Evolutionary conservation across 2,329 filamentous ascomycete species (phyloP).

Genomic region (Ophiostoma australiae): DNA sequence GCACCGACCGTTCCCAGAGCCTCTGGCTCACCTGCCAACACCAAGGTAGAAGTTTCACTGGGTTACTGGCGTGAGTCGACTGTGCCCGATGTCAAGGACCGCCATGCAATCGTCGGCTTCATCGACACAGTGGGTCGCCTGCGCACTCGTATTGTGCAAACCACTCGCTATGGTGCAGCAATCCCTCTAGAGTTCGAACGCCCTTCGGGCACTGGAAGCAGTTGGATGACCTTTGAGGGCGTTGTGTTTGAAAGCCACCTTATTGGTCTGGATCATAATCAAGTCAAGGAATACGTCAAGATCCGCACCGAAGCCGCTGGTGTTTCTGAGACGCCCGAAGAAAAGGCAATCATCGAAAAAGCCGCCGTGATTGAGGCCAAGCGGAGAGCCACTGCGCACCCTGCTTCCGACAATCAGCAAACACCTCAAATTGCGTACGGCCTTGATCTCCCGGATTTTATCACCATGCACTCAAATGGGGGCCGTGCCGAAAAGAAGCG

Average conservation of each 20-base stretch:
- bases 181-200: conserved; percentile 46
- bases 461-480: conserved; percentile 32
- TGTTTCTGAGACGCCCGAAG: conserved; percentile 37
- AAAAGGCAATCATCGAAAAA: conserved; percentile 38
- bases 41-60: conserved; percentile 46
- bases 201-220: conserved; percentile 56
- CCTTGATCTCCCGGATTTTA: conserved; percentile 42
- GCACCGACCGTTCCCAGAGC: conserved; percentile 28
- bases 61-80: conserved; percentile 58
- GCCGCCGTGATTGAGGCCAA: conserved; percentile 46
- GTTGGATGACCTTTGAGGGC: conserved; percentile 60
- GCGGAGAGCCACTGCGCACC: conserved; percentile 40
- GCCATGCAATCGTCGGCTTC: conserved; percentile 58
- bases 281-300: conserved; percentile 60
- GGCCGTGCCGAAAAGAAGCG: conserved; percentile 42
- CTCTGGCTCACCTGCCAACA: background rate
- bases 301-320: conserved; percentile 41
- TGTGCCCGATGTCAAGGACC: conserved; percentile 45
- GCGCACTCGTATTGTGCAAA: conserved; percentile 53
- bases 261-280: conserved; percentile 49
- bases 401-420: conserved; percentile 41
- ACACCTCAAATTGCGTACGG: conserved; percentile 50
- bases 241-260: conserved; percentile 56
- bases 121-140: conserved; percentile 58
- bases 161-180: conserved; percentile 45